A percentile compares a stretch with the other conserved stretches of the same genome.
Evolutionary conservation across 306 rosid genomes (phyloP).

Genomic region (Quercus suber): DNA sequence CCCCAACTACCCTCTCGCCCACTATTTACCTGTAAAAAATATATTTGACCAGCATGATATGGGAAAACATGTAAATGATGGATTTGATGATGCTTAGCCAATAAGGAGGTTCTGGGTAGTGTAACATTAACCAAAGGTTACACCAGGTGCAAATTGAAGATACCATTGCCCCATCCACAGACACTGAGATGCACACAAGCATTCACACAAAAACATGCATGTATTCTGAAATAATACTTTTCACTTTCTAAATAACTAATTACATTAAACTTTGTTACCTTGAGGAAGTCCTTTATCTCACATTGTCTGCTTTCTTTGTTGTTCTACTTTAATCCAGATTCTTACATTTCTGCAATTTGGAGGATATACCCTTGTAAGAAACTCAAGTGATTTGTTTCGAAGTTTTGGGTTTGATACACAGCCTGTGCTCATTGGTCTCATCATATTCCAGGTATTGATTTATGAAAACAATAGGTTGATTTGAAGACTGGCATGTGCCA

Average conservation of each 20-base stretch:
- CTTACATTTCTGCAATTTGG: constrained; percentile 96
- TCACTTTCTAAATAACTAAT: not conserved
- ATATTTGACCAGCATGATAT: too few species aligned
- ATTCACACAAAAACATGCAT: too few species aligned
- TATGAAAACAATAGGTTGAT: constrained; percentile 4
- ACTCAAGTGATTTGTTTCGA: constrained; percentile 72
- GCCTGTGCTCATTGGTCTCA: constrained; percentile 92
- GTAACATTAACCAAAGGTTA: too few species aligned
- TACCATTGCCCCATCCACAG: too few species aligned
- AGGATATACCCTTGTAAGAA: constrained; percentile 92
- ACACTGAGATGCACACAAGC: too few species aligned
- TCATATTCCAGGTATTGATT: constrained; percentile 76
- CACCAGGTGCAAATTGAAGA: too few species aligned
- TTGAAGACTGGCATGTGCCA: not conserved
- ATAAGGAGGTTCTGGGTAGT: too few species aligned
- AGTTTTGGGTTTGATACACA: constrained; percentile 95
- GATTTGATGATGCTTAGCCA: too few species aligned
- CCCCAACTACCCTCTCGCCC: too few species aligned
- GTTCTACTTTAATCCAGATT: constrained; percentile 46
- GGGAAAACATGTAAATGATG: too few species aligned
- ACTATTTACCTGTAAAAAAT: too few species aligned
- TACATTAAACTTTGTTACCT: not conserved
- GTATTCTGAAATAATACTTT: too few species aligned
- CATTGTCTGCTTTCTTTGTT: constrained; percentile 13
- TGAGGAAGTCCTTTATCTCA: constrained; percentile 11